Evolutionary conservation across 495 filamentous ascomycete species (phyloP).

Genomic region (Podospora anserina): DNA sequence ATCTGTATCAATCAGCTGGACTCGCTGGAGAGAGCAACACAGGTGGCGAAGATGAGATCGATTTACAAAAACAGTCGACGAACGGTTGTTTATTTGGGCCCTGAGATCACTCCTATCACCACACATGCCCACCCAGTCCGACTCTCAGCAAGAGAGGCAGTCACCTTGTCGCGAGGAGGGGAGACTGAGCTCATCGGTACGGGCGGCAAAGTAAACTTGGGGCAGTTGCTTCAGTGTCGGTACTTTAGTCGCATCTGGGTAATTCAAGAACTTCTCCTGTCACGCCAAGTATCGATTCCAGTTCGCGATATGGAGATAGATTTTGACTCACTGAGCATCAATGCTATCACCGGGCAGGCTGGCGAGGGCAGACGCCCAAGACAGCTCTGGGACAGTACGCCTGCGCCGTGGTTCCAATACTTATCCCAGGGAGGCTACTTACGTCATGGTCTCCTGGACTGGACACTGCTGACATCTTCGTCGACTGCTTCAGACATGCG

Average conservation of each 20-base stretch:
- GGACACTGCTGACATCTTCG: not conserved
- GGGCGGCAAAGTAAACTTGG: constrained; percentile 5
- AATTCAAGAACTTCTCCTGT: constrained; percentile 15
- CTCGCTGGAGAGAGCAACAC: constrained; percentile 18
- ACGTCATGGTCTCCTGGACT: not conserved
- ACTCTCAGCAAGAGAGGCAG: not conserved
- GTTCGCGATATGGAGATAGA: constrained; percentile 7
- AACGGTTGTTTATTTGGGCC: constrained; percentile 11
- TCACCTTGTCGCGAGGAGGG: not conserved
- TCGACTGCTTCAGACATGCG: constrained; percentile 7
- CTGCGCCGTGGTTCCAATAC: constrained; percentile 5
- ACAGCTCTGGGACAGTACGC: not conserved
- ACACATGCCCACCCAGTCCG: constrained; percentile 8
- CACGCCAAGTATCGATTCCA: constrained; percentile 11
- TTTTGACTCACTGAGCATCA: not conserved
- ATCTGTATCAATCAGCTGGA: constrained; percentile 27
- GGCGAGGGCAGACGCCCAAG: too few species aligned
- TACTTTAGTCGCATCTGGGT: constrained; percentile 19
- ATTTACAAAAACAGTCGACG: constrained; percentile 22
- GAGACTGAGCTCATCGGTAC: not conserved
- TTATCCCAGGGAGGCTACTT: not conserved
- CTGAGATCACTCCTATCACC: not conserved
- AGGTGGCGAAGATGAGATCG: constrained; percentile 26
- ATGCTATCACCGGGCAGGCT: not conserved
- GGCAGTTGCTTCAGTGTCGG: not conserved